Evolutionary conservation across 1,284 basidiomycete species (phyloP).

Genomic region (Phenoliferia sp.): DNA sequence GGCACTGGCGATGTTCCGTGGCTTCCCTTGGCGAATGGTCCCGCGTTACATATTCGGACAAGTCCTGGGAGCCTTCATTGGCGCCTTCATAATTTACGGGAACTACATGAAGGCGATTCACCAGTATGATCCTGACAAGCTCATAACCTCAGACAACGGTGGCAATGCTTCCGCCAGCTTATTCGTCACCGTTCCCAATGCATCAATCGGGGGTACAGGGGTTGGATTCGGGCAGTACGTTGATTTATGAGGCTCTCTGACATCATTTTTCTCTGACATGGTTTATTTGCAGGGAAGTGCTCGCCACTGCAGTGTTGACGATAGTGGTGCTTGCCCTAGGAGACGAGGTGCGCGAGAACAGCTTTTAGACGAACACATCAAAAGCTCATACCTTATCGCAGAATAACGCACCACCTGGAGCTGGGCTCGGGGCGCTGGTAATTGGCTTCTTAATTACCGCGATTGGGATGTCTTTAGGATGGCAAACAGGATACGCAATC

Average conservation of each 20-base stretch:
- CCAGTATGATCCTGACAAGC: conserved; percentile 26
- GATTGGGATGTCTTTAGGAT: conserved; percentile 26
- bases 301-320: conserved; percentile 30
- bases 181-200: conserved; percentile 28
- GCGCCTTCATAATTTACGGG: conserved; percentile 35
- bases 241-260: conserved; percentile 1
- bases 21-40: conserved; percentile 38
- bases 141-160: neutral
- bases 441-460: conserved; percentile 32
- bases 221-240: conserved; percentile 21
- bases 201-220: conserved; percentile 7
- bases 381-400: neutral
- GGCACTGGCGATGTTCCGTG: conserved; percentile 30
- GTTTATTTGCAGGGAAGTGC: conserved; percentile 20
- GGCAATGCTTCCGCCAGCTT: conserved; percentile 28
- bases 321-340: conserved; percentile 28
- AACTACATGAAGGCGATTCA: neutral
- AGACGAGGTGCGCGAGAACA: conserved; percentile 17
- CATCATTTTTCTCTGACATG: neutral
- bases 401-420: conserved; percentile 31
- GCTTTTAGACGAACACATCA: neutral
- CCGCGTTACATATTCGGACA: conserved; percentile 38
- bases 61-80: conserved; percentile 36
- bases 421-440: conserved; percentile 35
- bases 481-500: conserved; percentile 27